Conservation (phyloP, 768 basidiomycete genomes). For the Tricholoma furcatifolium region DNA sequence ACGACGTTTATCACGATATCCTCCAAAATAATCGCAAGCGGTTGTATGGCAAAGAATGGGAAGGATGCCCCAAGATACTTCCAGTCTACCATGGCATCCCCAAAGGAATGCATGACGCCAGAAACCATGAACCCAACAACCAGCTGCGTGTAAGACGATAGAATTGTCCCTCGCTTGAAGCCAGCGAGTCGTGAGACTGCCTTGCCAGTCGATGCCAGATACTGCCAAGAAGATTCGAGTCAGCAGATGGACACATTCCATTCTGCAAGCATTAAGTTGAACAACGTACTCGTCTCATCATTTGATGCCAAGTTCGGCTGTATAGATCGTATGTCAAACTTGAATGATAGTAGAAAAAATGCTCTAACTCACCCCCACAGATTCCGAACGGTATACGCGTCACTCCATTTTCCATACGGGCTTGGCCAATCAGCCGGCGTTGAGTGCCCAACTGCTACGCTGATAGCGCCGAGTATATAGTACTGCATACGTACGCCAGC, state of each 20-base stretch:
- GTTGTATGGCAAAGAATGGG: slow-evolving; percentile 29
- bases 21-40: slow-evolving; percentile 28
- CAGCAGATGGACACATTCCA: no score
- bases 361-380: slow-evolving; percentile 32
- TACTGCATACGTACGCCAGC: slow-evolving; percentile 11
- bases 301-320: slow-evolving; percentile 29
- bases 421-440: slow-evolving; percentile 26
- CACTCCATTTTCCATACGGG: slow-evolving; percentile 23
- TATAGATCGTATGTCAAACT: no score
- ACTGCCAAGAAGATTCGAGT: no score
- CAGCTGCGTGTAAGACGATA: slow-evolving; percentile 23
- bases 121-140: slow-evolving; percentile 27
- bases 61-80: slow-evolving; percentile 19
- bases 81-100: slow-evolving; percentile 24
- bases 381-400: slow-evolving; percentile 28
- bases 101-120: slow-evolving; percentile 25
- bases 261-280: no score
- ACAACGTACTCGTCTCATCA: slow-evolving; percentile 21
- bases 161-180: slow-evolving; percentile 16
- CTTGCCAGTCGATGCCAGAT: slow-evolving; percentile 21
- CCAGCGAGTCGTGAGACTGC: slow-evolving; percentile 8
- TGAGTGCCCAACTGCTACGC: slow-evolving; percentile 12
- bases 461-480: slow-evolving; percentile 7
- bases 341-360: no score
- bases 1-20: slow-evolving; percentile 22